These are phyloP conservation scores for Hymenoscyphus fructigenus DNA, from an alignment of 2,329 filamentous ascomycete species.

Conservation along the genomic window DNA sequence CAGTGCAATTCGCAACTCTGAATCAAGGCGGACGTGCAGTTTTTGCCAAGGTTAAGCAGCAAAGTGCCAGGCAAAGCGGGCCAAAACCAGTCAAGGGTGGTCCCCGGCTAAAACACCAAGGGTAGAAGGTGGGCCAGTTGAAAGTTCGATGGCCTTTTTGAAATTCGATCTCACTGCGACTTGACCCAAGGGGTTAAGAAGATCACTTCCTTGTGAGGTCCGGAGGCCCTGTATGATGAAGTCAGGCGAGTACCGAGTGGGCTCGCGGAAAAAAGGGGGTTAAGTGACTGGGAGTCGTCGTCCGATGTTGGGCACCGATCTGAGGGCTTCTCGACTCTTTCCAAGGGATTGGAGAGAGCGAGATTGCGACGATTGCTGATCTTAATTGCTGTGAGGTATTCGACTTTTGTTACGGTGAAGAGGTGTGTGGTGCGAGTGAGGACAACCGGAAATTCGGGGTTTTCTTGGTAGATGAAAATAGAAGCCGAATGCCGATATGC, in stretches of 20 bases:
- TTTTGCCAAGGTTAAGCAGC: not conserved
- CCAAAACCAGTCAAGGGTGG: not conserved
- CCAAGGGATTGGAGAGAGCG: not conserved
- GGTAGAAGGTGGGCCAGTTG: not conserved
- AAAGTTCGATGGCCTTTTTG: not conserved
- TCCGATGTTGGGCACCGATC: not conserved
- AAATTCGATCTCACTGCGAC: not conserved
- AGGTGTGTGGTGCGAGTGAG: not conserved
- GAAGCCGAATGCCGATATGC: not conserved
- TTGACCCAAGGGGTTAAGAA: not conserved
- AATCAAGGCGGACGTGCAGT: constrained; percentile 1
- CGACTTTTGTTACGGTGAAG: not conserved
- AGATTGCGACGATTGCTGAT: not conserved
- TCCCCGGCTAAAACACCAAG: constrained; percentile 1
- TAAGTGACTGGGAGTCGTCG: not conserved
- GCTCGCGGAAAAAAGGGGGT: not conserved
- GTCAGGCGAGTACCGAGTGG: not conserved
- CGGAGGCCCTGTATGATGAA: not conserved
- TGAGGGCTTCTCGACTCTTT: not conserved
- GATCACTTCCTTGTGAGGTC: not conserved
- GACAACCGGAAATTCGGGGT: not conserved
- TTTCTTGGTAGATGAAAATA: not conserved
- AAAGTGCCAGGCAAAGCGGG: not conserved
- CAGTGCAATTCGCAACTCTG: not conserved
- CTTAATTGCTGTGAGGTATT: not conserved